Base-by-base conservation (phyloP, 2,329 filamentous ascomycete species). In the Fonsecaea erecta region DNA sequence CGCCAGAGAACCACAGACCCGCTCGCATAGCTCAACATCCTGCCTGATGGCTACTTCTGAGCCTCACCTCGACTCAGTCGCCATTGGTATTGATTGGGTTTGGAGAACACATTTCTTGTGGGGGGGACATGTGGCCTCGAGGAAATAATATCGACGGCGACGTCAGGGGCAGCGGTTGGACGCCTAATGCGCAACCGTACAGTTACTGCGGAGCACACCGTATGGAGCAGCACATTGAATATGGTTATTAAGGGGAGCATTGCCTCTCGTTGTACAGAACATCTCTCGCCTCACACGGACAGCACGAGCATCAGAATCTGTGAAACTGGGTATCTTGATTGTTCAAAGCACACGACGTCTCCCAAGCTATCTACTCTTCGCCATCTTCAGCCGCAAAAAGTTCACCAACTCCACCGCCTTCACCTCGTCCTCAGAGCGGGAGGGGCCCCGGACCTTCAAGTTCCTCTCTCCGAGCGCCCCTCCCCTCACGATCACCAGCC, bases 351-450 rank as follows among this genome's bases (percentile, higher is more conserved):
- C 30, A 30, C 3, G 12, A 16, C n/a, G 11, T 21, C 57, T 21
- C 61, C n/a, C 52, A 60, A 30, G 3, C 64, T 65, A 67, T 51
- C 56, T 67, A 53, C 37, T 66, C 64, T 66, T 69, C 4, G 64
- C 61, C 65, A 67, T 63, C 35, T 65, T 62, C 52, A 67, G 43
- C 37, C 67, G 67, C 59, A 99, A 84, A 85, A 93, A 96, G 28
- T 84, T 80, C n/a, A 94, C 79, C 4, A 99, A 82, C 64, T 96
- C 90, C 3, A 85, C 82, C 26, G 84, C 83, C 2, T 89, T 85
- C 46, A 98, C 84, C 69, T 98, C 95, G 71, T 96, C 92, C 30
- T 96, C 92, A 73, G 90, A 95, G 65, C 88, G 87, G 34, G 87
- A 85, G 73, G 93, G 86, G 12, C 86, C 92, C 74, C 90, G 91